A percentile compares a stretch with the other conserved stretches of the same genome.
These are phyloP conservation scores for Loxodes magnus DNA, from an alignment of 73 alveolate species.

Conservation along the genomic window DNA sequence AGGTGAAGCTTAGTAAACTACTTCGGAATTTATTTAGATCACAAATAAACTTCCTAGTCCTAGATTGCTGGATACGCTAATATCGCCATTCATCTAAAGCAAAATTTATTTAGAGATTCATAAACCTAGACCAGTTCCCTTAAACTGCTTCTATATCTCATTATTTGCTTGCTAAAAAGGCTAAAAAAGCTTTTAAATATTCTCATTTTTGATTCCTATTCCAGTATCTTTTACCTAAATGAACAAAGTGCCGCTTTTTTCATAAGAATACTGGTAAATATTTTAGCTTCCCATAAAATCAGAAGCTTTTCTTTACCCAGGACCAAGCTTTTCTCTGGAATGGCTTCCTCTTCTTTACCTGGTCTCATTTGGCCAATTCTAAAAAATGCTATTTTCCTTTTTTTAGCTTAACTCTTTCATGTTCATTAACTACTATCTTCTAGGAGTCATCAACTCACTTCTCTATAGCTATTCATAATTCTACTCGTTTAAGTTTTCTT, in stretches of 20 bases:
- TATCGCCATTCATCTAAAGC: no score
- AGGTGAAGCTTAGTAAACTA: no score
- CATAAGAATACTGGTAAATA: background rate
- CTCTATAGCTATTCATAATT: background rate
- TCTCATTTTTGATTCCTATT: conserved; percentile 11
- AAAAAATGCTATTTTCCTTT: no score
- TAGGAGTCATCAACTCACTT: background rate
- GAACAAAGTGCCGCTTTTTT: background rate
- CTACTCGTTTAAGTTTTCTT: background rate
- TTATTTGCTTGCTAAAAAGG: conserved; percentile 12
- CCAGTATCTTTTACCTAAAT: conserved; percentile 9
- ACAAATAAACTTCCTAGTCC: no score
- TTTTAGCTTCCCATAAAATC: background rate
- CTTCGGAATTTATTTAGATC: no score
- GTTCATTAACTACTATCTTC: background rate
- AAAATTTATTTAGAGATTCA: conserved; percentile 12
- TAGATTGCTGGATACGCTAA: no score
- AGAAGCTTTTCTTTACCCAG: background rate
- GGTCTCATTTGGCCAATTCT: background rate
- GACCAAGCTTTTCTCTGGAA: background rate
- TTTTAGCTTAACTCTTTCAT: no score
- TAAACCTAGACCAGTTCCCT: conserved; percentile 15
- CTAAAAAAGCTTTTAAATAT: conserved; percentile 1
- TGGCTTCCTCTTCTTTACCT: background rate
- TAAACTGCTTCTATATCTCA: conserved; percentile 4